Conservation (phyloP, 192 early-diverging fungal genomes). For the Backusella mclennaniae region DNA sequence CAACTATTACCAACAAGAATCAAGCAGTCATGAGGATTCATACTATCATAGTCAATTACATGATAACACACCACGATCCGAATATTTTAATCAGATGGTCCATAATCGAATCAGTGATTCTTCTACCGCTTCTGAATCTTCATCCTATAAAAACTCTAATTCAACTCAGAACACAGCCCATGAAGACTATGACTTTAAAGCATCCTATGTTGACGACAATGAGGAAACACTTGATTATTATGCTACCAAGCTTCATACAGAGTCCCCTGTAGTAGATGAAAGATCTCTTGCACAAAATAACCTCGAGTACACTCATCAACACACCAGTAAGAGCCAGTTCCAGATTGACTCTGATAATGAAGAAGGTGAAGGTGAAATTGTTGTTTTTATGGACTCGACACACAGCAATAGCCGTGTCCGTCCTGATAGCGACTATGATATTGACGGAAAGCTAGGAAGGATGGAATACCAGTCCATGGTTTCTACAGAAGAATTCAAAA, state of each 20-base stretch:
- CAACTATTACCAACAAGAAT: background rate
- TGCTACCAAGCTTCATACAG: background rate
- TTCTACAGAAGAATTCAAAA: background rate
- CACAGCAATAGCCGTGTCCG: background rate
- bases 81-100: background rate
- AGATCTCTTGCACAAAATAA: background rate
- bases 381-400: constrained; percentile 5
- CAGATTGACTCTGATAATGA: constrained; percentile 1
- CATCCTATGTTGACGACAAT: background rate
- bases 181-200: constrained; percentile 3
- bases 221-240: constrained; percentile 4
- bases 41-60: background rate
- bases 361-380: constrained; percentile 13
- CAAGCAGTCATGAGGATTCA: background rate
- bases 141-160: constrained; percentile 9
- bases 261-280: background rate
- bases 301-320: background rate
- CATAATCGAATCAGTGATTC: constrained; percentile 11
- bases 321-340: background rate
- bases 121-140: constrained; percentile 13
- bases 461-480: background rate
- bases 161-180: constrained; percentile 3
- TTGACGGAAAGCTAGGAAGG: background rate
- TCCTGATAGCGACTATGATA: background rate
- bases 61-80: background rate